A percentile compares a stretch with the other conserved stretches of the same genome.
Evolutionary conservation across 148 eudicot genomes (phyloP).

Genomic region (Silene conica): DNA sequence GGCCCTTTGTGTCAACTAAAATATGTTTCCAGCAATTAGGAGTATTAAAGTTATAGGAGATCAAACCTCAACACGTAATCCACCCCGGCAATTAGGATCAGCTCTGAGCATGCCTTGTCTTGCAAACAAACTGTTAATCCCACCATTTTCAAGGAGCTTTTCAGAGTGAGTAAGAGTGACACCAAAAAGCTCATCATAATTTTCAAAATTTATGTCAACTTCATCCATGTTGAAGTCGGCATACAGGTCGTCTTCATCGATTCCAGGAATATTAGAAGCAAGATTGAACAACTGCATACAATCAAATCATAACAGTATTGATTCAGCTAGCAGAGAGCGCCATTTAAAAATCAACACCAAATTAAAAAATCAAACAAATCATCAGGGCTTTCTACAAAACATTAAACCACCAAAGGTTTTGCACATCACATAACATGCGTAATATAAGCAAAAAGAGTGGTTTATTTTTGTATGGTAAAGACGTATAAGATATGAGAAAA

Average conservation of each 20-base stretch:
- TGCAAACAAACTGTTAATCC: slow-evolving; percentile 39
- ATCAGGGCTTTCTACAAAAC: neutral
- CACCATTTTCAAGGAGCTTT: slow-evolving; percentile 42
- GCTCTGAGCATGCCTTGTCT: slow-evolving; percentile 21
- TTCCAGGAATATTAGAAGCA: slow-evolving; percentile 36
- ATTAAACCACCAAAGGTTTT: neutral
- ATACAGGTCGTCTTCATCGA: slow-evolving; percentile 43
- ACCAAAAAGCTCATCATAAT: slow-evolving; percentile 48
- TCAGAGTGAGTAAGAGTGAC: slow-evolving; percentile 37
- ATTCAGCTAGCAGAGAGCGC: neutral
- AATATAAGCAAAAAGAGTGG: neutral
- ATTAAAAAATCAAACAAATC: neutral
- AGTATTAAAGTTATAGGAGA: neutral
- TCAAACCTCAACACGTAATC: slow-evolving; percentile 37
- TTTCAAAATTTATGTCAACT: slow-evolving; percentile 40
- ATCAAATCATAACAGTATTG: slow-evolving; percentile 17
- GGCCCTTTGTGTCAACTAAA: neutral
- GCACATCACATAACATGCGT: too few species aligned
- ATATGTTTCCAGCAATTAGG: neutral
- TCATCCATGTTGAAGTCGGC: slow-evolving; percentile 40
- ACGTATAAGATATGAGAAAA: neutral
- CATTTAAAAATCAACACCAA: neutral
- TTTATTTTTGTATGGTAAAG: neutral
- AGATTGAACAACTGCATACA: slow-evolving; percentile 36
- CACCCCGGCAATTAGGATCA: slow-evolving; percentile 29